Evolutionary conservation across 2,329 filamentous ascomycete genomes (phyloP), one percentile per base, ranked within the genome.

Genomic region (Aureobasidium sp.): DNA sequence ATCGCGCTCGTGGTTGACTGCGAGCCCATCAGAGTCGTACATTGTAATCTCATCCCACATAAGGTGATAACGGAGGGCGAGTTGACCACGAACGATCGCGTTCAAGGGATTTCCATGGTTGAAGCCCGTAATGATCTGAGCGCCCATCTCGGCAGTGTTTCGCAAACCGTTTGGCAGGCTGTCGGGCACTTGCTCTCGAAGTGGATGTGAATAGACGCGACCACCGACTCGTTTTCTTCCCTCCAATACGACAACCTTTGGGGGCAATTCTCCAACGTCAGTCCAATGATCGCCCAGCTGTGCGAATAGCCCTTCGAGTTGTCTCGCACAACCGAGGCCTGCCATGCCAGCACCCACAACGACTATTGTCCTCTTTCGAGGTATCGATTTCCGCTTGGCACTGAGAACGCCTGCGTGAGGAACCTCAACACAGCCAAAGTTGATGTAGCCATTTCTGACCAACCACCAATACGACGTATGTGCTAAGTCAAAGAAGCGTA

Each of bases 71-170:
- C 87, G 87, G 22, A 99, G 82, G 29, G 88, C 89, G 53, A 99
- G 82, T 74, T 99, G 95, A 17, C 90, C 92, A 67, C 94, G 87
- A 62, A 99, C 87, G 64, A 99, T 85, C 53, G 92, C 85, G 72
- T 97, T 95, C 68, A 99, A 78, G 5, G 94, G 94, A 69, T 99
- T 99, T 20, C 95, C 95, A 67, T 90, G 85, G 67, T 97, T 91
- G 72, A 97, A 99, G 0, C 94, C 94, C 37, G 95, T 97, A 64
- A 99, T 91, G 64, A 99, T 97, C 81, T 99, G 96, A 61, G 93
- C 94, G 31, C 94, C 94, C 87, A 97, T 95, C 73, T 99, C 94
- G 36, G 91, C 94, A 22, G 92, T 97, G 70, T 88, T 88, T 56
- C 76, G 83, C 73, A 81, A 84, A 75, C 79, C 71, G 67, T 79